Evolutionary conservation across 495 filamentous ascomycete species (phyloP), one percentile per base, ranked within the genome.

Genomic region (Aspergillus funiculosus): DNA sequence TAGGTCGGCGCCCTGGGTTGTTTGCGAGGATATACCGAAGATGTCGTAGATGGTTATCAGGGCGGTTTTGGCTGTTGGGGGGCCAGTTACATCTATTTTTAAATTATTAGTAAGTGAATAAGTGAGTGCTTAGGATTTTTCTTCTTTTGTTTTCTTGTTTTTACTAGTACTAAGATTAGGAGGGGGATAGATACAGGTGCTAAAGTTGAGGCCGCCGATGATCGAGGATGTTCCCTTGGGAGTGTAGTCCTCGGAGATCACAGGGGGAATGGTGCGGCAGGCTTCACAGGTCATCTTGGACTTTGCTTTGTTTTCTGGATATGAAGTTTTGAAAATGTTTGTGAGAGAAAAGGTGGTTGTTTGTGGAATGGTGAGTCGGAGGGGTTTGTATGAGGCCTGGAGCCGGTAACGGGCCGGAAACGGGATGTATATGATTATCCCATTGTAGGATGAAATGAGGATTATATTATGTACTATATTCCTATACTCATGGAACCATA

Each of bases 231-330:
- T 61, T 47, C 87, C 87, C 58, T 86, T 82, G n/a, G 72, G 58
- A 6, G 57, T 62, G 60, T 89, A 89, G 9, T 72, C 79, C 46
- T 77, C 50, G 6, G 68, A 51, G 27, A 82, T 65, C 24, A 87
- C 75, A 1, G 86, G 82, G 0, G 86, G 83, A 29, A 87, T 79
- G 50, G 79, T 85, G 61, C 82, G 86, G 66, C 82, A 86, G 43
- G 85, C 84, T 64, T 80, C 76, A 50, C 59, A 63, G 6, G 64
- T 48, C 64, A 65, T 67, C 5, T 32, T 46, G n/a, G 35, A 22
- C 4, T 21, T 13, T 19, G 15, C 7, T 34, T 13, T 15, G 20
- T 38, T 20, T 9, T 10, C 17, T 21, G 5, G 6, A n/a, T n/a
- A n/a, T n/a, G n/a, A n/a, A n/a, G n/a, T n/a, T n/a, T n/a, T n/a